Percentiles rank a stretch among this genome's conserved stretches.
These are phyloP conservation scores for Microascus cirrosus DNA, from an alignment of 2,329 filamentous ascomycete genomes.

Conservation along the genomic window DNA sequence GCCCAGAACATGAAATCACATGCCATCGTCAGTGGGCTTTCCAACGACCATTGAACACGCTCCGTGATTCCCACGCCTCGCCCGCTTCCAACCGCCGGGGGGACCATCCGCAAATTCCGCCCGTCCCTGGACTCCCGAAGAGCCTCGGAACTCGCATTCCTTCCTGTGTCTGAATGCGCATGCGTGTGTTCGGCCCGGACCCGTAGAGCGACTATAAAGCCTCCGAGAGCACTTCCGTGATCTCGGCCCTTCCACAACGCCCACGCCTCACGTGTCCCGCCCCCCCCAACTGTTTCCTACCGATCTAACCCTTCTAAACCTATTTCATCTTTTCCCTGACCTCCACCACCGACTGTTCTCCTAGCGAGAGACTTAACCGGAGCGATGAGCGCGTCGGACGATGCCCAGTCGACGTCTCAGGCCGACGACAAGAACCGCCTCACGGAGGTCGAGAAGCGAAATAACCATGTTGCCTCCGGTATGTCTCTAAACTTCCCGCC, in stretches of 20 bases:
- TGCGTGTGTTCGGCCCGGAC: too few species aligned
- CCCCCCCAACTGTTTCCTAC: background rate
- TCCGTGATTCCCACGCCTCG: background rate
- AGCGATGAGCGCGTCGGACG: conserved; percentile 1
- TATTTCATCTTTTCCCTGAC: background rate
- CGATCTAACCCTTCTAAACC: background rate
- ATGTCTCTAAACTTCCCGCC: conserved; percentile 6
- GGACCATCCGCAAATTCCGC: too few species aligned
- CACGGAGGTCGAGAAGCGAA: conserved; percentile 43
- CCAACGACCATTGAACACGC: background rate
- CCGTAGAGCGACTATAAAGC: too few species aligned
- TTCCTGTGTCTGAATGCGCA: too few species aligned
- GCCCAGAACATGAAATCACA: conserved; percentile 2
- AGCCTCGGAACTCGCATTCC: too few species aligned
- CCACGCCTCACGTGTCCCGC: too few species aligned
- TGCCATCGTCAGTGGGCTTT: conserved; percentile 2
- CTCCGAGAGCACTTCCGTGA: too few species aligned
- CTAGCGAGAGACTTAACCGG: background rate
- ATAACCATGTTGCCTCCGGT: conserved; percentile 44
- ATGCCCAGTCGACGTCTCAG: conserved; percentile 1
- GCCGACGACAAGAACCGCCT: conserved; percentile 37
- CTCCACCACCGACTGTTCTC: too few species aligned
- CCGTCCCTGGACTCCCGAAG: background rate
- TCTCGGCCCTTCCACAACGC: too few species aligned
- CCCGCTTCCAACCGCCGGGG: background rate